phyloP scores from a whole-genome alignment of 306 rosid species.

The Vigna angularis region DNA sequence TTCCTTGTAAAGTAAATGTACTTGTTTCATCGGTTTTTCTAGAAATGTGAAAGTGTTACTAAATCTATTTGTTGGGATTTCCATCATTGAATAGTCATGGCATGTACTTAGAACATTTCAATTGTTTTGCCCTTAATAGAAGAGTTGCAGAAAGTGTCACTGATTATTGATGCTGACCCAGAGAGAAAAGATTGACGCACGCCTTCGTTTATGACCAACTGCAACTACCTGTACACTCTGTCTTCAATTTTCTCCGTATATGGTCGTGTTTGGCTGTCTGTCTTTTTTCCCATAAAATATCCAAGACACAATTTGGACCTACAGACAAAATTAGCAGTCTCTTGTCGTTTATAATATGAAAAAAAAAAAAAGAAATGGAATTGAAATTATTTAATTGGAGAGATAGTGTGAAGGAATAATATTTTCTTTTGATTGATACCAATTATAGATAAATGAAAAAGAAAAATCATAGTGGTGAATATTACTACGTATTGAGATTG shows the following conservation, averaged over 20 bases:
- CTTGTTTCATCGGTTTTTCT: neutral
- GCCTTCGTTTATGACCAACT: conserved; percentile 31
- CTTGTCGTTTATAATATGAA: neutral
- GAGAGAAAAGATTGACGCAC: conserved; percentile 24
- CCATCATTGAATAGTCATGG: neutral
- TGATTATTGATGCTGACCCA: conserved; percentile 29
- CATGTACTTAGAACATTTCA: neutral
- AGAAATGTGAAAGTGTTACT: neutral
- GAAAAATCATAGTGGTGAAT: too few species aligned
- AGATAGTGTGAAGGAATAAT: too few species aligned
- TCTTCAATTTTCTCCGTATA: too few species aligned
- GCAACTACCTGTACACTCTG: neutral
- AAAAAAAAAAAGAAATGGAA: neutral
- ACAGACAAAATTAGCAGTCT: neutral
- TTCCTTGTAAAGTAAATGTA: conserved; percentile 17
- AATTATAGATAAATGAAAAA: too few species aligned
- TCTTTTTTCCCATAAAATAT: neutral
- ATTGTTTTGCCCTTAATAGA: conserved; percentile 1
- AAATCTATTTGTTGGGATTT: neutral
- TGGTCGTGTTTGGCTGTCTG: neutral
- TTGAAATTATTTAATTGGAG: too few species aligned
- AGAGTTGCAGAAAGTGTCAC: neutral
- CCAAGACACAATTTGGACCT: neutral
- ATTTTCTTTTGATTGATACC: too few species aligned
- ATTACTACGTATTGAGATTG: too few species aligned